Base-by-base conservation (phyloP, 2,329 filamentous ascomycete genomes). In the Sclerotinia borealis region DNA sequence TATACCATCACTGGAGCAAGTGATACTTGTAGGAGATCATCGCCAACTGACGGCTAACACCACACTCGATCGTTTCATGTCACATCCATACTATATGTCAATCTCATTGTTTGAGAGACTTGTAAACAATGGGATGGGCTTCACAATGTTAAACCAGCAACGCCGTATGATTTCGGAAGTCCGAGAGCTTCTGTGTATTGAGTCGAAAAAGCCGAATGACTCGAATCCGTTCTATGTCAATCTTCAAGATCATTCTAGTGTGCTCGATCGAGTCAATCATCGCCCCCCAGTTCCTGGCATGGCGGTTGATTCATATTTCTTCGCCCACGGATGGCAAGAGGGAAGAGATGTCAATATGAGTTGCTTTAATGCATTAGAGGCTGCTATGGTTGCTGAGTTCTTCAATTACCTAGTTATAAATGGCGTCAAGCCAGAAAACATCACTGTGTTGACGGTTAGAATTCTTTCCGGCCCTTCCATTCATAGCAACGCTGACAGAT, bases 341-440 rank as follows among this genome's bases (percentile, higher is more conserved):
- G 78, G 77, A 2, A 79, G 79, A 1, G 87, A 92, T 64, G 78
- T 80, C 36, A 82, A 88, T 51, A 78, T 83, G 65, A 93, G 88
- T 39, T 87, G 83, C 36, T 83, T 81, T 71, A 97, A 96, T 70
- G 73, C 78, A 0, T 75, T 80, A 2, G 93, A 97, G 72, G 91
- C 91, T 0, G 78, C 84, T 1, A 93, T 96, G 87, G 79, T 96
- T 36, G 83, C 86, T 0, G 81, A 80, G 0, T 90, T 96, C 67
- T 87, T 87, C 67, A 78, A 84, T 31, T 90, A 96, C 70, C 83
- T 97, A 0, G 74, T 88, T 1, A 77, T 85, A 64, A 93, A 93
- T 66, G 87, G 87, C 0, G 77, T 88, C 1, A 69, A 77, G 0
- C 73, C 82, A 0, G 73, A 77, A 0, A 79, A 87, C 7, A 92